phyloP scores from a whole-genome alignment of 805 yeast genomes.

The Kuraishia piskuri region DNA sequence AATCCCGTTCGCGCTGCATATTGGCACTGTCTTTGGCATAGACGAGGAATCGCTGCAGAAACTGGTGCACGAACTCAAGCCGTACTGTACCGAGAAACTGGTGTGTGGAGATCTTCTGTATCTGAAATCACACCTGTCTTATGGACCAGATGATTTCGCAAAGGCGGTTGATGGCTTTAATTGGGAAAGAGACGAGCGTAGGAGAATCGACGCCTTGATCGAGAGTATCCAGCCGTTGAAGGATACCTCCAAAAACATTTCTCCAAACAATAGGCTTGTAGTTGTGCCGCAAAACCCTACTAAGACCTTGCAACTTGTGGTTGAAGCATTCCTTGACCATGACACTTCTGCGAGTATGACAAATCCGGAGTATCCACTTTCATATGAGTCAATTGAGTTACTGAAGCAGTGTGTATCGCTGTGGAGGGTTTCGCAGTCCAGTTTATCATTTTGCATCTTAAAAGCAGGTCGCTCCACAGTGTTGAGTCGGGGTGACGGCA shows the following conservation, averaged over 20 bases:
- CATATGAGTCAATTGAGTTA: not conserved
- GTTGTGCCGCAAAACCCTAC: conserved; percentile 13
- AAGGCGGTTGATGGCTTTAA: conserved; percentile 40
- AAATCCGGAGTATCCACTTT: not conserved
- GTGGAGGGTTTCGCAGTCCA: conserved; percentile 38
- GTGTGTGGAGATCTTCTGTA: not conserved
- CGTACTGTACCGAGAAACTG: conserved; percentile 9
- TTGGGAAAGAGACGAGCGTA: conserved; percentile 40
- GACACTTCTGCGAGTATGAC: conserved; percentile 7
- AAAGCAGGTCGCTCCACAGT: not conserved
- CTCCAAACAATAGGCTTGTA: conserved; percentile 17
- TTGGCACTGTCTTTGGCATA: conserved; percentile 41
- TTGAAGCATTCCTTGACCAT: conserved; percentile 20
- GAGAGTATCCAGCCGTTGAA: conserved; percentile 30
- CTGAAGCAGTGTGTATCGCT: not conserved
- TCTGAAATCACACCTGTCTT: not conserved
- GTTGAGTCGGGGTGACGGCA: conserved; percentile 23
- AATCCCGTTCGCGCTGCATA: conserved; percentile 40
- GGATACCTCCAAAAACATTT: not conserved
- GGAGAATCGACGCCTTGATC: conserved; percentile 42
- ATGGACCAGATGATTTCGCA: conserved; percentile 26
- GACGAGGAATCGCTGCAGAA: conserved; percentile 43
- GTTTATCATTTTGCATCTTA: conserved; percentile 21
- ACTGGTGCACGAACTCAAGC: conserved; percentile 29
- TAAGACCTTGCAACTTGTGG: conserved; percentile 18